These are phyloP conservation scores for Protomyces inundatus DNA, from an alignment of 1,139 yeast genomes.

Conservation along the genomic window DNA sequence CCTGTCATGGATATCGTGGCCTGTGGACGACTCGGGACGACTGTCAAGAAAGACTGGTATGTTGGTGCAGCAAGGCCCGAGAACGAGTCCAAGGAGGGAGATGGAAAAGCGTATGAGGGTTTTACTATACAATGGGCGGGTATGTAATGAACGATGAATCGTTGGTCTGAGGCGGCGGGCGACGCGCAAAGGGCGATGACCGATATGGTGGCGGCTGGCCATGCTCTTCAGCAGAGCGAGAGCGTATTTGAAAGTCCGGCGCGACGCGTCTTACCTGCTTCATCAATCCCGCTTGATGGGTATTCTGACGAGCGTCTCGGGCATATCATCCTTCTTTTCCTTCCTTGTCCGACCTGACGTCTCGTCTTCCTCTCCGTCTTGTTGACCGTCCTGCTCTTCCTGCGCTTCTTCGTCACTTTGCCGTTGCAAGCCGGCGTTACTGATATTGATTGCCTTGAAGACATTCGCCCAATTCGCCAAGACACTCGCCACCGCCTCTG, in stretches of 20 bases:
- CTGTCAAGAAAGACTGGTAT: conserved; percentile 83
- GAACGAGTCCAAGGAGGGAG: background rate
- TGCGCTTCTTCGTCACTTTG: conserved; percentile 34
- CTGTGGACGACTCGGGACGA: conserved; percentile 86
- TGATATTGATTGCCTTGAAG: conserved; percentile 59
- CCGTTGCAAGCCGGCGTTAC: conserved; percentile 44
- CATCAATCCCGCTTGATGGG: conserved; percentile 37
- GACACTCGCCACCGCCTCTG: conserved; percentile 45
- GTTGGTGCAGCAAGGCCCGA: conserved; percentile 46
- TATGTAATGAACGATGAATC: conserved; percentile 47
- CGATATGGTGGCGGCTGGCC: too few species aligned
- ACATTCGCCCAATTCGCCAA: conserved; percentile 66
- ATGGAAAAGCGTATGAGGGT: conserved; percentile 35
- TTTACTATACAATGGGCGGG: conserved; percentile 81
- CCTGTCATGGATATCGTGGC: conserved; percentile 57
- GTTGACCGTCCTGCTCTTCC: conserved; percentile 49
- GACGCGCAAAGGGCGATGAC: too few species aligned
- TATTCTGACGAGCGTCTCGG: conserved; percentile 67
- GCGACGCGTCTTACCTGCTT: conserved; percentile 33
- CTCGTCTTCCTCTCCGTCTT: conserved; percentile 47
- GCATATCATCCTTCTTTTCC: conserved; percentile 47
- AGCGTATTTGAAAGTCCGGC: background rate
- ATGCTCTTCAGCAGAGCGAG: too few species aligned
- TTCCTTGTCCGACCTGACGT: background rate
- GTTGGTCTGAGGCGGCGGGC: too few species aligned